phyloP scores from a whole-genome alignment of 805 yeast species.

The Debaryomyces maramus region DNA sequence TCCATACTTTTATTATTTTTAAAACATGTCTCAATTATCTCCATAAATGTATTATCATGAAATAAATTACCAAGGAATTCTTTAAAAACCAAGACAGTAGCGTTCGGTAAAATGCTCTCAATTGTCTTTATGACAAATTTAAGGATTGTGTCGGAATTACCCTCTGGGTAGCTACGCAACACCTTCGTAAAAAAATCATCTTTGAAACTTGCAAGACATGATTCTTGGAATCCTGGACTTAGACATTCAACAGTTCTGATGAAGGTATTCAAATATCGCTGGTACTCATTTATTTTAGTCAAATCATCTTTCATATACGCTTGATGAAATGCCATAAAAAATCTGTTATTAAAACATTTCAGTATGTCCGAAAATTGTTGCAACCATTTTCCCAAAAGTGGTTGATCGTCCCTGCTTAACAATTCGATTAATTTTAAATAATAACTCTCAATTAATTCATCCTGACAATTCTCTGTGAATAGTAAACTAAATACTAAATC shows the following conservation, averaged over 20 bases:
- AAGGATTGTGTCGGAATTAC: neutral
- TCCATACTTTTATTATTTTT: neutral
- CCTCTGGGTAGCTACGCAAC: neutral
- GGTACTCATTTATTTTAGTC: neutral
- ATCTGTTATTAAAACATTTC: conserved; percentile 7
- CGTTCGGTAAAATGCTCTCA: neutral
- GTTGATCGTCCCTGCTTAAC: neutral
- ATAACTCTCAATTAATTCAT: neutral
- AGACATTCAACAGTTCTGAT: neutral
- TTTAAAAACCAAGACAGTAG: neutral
- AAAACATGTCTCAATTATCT: neutral
- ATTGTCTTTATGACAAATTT: neutral
- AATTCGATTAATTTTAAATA: conserved; percentile 1
- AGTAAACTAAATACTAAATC: conserved; percentile 20
- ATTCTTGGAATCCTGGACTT: neutral
- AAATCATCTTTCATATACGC: conserved; percentile 1
- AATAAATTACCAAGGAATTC: neutral
- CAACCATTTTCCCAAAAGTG: conserved; percentile 8
- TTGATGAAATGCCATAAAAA: conserved; percentile 5
- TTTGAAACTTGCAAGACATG: neutral
- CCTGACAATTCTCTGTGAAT: conserved; percentile 6
- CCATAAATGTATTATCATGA: neutral
- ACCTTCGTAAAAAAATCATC: neutral
- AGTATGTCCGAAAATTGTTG: conserved; percentile 5
- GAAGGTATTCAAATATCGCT: conserved; percentile 4